A percentile compares a stretch with the other conserved stretches of the same genome.
Evolutionary conservation across 805 yeast genomes (phyloP).

Genomic region (Priceomyces haplophilus): DNA sequence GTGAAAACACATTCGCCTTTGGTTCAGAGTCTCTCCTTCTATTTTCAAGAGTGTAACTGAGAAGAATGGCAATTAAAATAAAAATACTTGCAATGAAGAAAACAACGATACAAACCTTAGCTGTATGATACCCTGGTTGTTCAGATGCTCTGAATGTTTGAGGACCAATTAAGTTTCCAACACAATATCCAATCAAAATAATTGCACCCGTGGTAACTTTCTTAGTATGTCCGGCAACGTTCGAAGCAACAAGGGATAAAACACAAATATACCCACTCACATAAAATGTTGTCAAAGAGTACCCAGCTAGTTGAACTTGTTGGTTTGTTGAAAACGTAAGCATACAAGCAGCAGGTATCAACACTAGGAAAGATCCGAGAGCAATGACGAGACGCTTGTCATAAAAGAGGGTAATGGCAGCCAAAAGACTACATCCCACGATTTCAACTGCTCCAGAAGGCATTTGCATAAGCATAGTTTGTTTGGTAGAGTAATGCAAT

Average conservation of each 20-base stretch:
- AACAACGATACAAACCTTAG: conserved; percentile 39
- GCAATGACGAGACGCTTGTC: conserved; percentile 21
- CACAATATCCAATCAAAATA: conserved; percentile 47
- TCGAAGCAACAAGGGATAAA: conserved; percentile 26
- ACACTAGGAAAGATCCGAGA: conserved; percentile 25
- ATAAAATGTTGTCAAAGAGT: conserved; percentile 22
- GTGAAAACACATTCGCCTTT: conserved; percentile 11
- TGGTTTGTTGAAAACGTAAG: conserved; percentile 27
- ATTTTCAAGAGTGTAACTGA: background rate
- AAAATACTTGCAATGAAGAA: too few relatives aligned
- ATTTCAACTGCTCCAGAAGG: conserved; percentile 35
- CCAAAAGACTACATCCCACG: conserved; percentile 18
- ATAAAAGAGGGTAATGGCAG: conserved; percentile 23
- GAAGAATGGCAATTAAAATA: too few relatives aligned
- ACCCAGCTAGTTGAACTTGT: conserved; percentile 24
- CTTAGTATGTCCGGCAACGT: conserved; percentile 58
- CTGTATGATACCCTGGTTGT: conserved; percentile 44
- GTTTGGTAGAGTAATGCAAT: conserved; percentile 18
- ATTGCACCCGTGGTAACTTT: conserved; percentile 46
- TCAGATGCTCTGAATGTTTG: conserved; percentile 44
- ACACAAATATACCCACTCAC: conserved; percentile 25
- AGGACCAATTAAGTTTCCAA: conserved; percentile 56
- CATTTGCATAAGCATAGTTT: conserved; percentile 30
- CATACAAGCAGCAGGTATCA: conserved; percentile 18
- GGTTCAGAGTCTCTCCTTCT: too few relatives aligned